Base-by-base conservation (phyloP, 2,329 filamentous ascomycete species). In the Exophiala bonariae region DNA sequence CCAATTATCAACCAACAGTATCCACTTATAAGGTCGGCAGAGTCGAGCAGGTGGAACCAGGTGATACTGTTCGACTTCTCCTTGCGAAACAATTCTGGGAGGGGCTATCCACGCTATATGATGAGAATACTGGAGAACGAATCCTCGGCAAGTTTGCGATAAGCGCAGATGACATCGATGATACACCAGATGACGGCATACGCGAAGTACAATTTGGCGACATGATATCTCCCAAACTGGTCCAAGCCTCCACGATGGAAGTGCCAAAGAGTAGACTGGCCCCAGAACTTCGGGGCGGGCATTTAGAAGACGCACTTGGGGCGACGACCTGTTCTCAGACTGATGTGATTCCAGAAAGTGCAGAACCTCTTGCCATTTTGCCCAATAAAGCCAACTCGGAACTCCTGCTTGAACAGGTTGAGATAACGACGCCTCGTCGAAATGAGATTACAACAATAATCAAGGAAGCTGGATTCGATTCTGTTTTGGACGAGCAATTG, bases 81-180 rank as follows among this genome's bases (percentile, higher is more conserved):
- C 75, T 95, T 2, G 88, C 89, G 2, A 77, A 77, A 52, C 14
- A 39, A 17, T 52, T 20, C 13, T 19, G 41, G 28, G 19, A 44
- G 22, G 8, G 31, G 5, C 11, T 28, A 23, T 39, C 28, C 8
- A 39, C 18, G 16, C 16, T 19, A 30, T 87, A 95, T 61, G 83
- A 92, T 57, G 76, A 82, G 9, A 68, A 78, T 31, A 84, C 86
- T 0, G 89, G 89, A 0, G 75, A 86, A 52, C 78, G 89, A 8
- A 67, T 89, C 8, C 95, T 92, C 58, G 82, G 79, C 52, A 87
- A 83, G 48, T 93, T 95, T 55, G 89, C 95, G 59, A 82, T 80
- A 9, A 62, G 63, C 6, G 77, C 82, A 5, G 80, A 81, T 9
- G 81, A 80, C 10, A 79, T 79, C 1, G 75, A 76, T 11, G 72